Evolutionary conservation across 352 stramenopile species (phyloP).

Genomic region (Pythium aquatile): DNA sequence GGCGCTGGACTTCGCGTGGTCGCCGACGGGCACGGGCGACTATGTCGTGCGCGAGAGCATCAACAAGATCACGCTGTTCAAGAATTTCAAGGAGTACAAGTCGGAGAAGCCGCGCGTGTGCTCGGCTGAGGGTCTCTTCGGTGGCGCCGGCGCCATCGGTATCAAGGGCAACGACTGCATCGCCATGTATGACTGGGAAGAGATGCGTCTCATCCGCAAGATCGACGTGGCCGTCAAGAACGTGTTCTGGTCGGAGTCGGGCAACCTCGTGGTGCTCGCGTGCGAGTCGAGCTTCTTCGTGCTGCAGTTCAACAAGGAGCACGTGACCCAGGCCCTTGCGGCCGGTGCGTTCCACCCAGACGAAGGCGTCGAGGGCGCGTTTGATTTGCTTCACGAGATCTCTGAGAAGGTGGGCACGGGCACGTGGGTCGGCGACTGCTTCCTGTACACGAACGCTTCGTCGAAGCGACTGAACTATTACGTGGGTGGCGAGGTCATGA

Average conservation of each 20-base stretch:
- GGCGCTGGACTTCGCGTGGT: constrained; percentile 98
- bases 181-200: constrained; percentile 99
- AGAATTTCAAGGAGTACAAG: constrained; percentile 98
- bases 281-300: constrained; percentile 96
- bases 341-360: constrained; percentile 87
- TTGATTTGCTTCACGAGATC: constrained; percentile 98
- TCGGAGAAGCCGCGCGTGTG: constrained; percentile 93
- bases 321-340: constrained; percentile 87
- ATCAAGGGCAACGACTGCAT: constrained; percentile 96
- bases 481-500: constrained; percentile 99
- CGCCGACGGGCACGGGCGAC: constrained; percentile 94
- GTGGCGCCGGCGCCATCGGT: constrained; percentile 92
- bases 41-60: constrained; percentile 98
- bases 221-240: constrained; percentile 97
- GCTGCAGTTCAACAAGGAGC: constrained; percentile 92
- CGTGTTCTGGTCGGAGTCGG: constrained; percentile 97
- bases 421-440: constrained; percentile 99
- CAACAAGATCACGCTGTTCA: constrained; percentile 96
- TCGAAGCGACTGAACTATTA: constrained; percentile 97
- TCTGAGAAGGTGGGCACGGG: constrained; percentile 94
- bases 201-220: constrained; percentile 96
- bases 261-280: constrained; percentile 95
- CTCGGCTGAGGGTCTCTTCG: constrained; percentile 95
- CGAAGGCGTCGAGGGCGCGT: constrained; percentile 96
- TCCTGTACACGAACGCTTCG: constrained; percentile 96